Base-by-base conservation (phyloP, 345 rosid species). In the Salix caprea region DNA sequence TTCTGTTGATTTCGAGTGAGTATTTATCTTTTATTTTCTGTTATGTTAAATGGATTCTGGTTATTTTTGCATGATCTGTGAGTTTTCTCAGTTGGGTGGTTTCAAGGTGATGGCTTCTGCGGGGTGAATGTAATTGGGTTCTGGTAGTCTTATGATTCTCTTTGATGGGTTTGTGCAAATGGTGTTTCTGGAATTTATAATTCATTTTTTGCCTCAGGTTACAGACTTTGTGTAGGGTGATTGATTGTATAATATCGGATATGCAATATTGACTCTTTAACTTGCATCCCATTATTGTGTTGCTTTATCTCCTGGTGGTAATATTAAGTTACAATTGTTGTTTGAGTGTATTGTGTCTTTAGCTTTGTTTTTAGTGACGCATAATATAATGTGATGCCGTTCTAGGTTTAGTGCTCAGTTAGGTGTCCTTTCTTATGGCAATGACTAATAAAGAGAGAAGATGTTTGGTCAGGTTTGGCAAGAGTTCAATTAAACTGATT, bases 1-100 rank as follows among this genome's bases (percentile, higher is more conserved):
- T 82, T 80, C 44, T 89, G 70, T 65, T 87, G 69, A 67, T 81
- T 74, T 69, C 85, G 24, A 79, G 87, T 85, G 71, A 81, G 90
- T 87, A 26, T 76, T 69, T 67, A 44, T 2, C 67, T 50, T 74
- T 79, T 44, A 6, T 74, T 58, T 75, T 14, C 65, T 69, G 40
- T 18, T 76, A 80, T 62, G 26, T 69, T 61, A 5, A 30, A 37
- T 84, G 81, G 79, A 74, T 84, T 81, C 69, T 71, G 16, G 34
- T 81, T 84, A 62, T 76, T 83, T 83, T 75, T 60, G 67, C 74
- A 56, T 70, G 83, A 88, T 85, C 80, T 77, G 15, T 71, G 77
- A 61, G 74, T 82, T 80, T 32, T 61, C 46, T 67, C 65, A 34
- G 44, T 28, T 87, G 80, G 86, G 85, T 79, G 14, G 8, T 70